Conservation (phyloP, 768 basidiomycete genomes). For the Pholiota molesta region DNA sequence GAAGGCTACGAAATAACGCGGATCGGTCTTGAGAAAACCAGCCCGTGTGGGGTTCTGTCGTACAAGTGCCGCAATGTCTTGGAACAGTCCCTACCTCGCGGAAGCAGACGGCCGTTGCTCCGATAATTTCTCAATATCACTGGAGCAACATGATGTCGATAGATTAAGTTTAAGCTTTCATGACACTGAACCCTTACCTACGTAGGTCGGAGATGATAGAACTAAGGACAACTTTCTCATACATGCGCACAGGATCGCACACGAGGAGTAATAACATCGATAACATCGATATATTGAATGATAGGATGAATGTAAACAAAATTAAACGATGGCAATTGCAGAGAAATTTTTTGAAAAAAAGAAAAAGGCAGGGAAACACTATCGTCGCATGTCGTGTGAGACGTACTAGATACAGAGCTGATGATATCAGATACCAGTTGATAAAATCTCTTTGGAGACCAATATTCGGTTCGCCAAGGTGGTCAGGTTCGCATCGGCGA, state of each 20-base stretch:
- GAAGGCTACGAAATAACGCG: neutral
- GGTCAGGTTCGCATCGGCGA: constrained; percentile 93
- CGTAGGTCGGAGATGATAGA: neutral
- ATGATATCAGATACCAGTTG: constrained; percentile 15
- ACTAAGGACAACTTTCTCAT: neutral
- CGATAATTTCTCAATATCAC: neutral
- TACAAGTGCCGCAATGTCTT: neutral
- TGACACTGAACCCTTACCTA: neutral
- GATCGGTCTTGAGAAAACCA: neutral
- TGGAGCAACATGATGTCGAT: neutral
- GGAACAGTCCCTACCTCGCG: neutral
- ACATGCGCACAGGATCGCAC: neutral
- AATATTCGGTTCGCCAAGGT: constrained; percentile 83
- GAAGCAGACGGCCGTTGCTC: neutral
- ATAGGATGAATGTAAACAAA: neutral
- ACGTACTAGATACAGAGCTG: neutral
- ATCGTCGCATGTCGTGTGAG: neutral
- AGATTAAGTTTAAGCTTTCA: neutral
- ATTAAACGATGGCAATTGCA: neutral
- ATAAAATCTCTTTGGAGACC: constrained; percentile 66
- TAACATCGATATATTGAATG: neutral
- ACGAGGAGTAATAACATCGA: neutral
- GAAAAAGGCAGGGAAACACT: neutral
- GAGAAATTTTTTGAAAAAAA: neutral
- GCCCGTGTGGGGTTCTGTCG: neutral